phyloP scores from a whole-genome alignment of 1,284 basidiomycete species.

The Boletus subluridellus region DNA sequence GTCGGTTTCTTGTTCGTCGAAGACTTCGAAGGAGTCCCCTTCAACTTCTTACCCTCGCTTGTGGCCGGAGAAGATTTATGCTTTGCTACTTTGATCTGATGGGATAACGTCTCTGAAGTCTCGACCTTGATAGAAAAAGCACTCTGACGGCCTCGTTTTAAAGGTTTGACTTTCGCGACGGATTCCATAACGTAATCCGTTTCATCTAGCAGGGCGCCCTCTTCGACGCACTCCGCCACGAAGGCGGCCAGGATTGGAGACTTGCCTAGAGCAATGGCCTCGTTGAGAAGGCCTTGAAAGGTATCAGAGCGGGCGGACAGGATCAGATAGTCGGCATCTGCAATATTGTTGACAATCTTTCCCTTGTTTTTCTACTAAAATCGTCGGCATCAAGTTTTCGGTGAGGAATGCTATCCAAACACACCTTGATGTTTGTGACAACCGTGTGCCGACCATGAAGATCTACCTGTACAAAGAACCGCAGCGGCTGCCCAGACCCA shows the following conservation, averaged over 20 bases:
- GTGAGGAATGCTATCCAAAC: constrained; percentile 6
- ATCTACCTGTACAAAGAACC: constrained; percentile 60
- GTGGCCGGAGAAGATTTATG: constrained; percentile 3
- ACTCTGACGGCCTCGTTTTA: constrained; percentile 24
- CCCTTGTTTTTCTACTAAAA: constrained; percentile 58
- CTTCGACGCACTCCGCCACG: constrained; percentile 51
- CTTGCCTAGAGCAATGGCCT: constrained; percentile 36
- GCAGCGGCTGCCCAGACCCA: constrained; percentile 36
- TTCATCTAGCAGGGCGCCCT: constrained; percentile 46
- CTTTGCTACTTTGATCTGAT: constrained; percentile 7
- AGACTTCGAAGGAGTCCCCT: constrained; percentile 2
- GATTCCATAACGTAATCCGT: constrained; percentile 34
- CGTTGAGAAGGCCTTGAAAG: constrained; percentile 45
- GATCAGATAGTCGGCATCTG: constrained; percentile 56
- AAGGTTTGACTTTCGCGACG: constrained; percentile 12
- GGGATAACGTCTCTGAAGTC: not conserved
- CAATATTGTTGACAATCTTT: constrained; percentile 47
- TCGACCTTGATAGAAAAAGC: constrained; percentile 16
- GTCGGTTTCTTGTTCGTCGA: constrained; percentile 9
- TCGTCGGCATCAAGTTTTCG: not conserved
- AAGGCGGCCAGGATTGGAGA: constrained; percentile 49
- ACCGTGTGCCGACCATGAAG: constrained; percentile 45
- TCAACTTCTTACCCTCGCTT: constrained; percentile 1
- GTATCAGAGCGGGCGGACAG: constrained; percentile 49
- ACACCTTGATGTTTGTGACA: constrained; percentile 56